Conservation (phyloP, 257 asterid species). For the Gentiana macrophylla region DNA sequence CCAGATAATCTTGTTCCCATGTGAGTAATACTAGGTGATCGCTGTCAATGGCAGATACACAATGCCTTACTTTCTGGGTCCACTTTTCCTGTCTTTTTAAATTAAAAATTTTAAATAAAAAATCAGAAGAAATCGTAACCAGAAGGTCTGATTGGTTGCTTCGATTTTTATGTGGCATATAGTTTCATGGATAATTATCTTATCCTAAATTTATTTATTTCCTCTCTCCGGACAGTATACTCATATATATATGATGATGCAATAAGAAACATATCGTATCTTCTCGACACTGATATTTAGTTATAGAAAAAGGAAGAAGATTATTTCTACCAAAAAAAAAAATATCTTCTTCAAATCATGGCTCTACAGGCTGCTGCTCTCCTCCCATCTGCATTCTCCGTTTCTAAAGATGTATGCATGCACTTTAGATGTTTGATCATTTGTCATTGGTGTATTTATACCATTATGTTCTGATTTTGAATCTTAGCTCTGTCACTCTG, state of each 20-base stretch:
- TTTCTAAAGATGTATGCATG: constrained; percentile 55
- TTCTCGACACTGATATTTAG: background rate
- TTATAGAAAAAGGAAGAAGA: background rate
- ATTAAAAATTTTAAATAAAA: constrained; percentile 4
- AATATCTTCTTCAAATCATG: constrained; percentile 26
- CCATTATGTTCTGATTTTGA: background rate
- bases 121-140: constrained; percentile 46
- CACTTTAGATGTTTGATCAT: background rate
- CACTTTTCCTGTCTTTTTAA: background rate
- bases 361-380: constrained; percentile 75
- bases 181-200: constrained; percentile 43
- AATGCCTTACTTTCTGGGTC: constrained; percentile 10
- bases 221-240: constrained; percentile 10
- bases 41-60: constrained; percentile 1
- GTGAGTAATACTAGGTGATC: too few species aligned
- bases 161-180: constrained; percentile 33
- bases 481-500: background rate
- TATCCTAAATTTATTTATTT: constrained; percentile 24
- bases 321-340: constrained; percentile 3
- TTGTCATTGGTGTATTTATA: background rate
- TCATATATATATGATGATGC: constrained; percentile 15
- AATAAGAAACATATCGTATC: constrained; percentile 9
- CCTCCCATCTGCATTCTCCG: constrained; percentile 48
- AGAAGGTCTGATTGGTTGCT: constrained; percentile 47
- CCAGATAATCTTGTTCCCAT: background rate